Evolutionary conservation across 75 land plant species (phyloP), one percentile per base, ranked within the genome.

Genomic region (Pseudotsuga menziesii): DNA sequence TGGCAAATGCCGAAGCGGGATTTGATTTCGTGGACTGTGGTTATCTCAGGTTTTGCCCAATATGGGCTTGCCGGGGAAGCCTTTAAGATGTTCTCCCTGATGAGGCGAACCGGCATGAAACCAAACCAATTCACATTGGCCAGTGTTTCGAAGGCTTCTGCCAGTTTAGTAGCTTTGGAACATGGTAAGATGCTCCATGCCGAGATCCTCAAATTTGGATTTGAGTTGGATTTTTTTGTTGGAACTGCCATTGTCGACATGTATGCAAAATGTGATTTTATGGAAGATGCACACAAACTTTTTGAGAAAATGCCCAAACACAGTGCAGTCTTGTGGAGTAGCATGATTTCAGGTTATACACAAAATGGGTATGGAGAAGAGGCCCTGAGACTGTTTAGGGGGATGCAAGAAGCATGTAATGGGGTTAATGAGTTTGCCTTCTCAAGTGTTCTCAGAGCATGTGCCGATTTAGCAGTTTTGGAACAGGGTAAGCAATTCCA

Each of bases 261-360:
- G 63, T 93, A 91, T 87, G 79, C 85, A 16, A 93, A 89, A 29
- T 89, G 89, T 72, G 81, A 77, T 23, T 56, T 55, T 35, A 48
- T 89, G 15, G 81, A 77, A 4, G 69, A 77, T 66, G 83, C 98
- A 9, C 55, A 70, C 61, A 75, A 61, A 23, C 54, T 91, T 17
- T 95, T 95, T 63, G 22, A 76, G 39, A n/a, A 77, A 58, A 76
- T 91, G 80, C 58, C 77, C 5, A 75, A 15, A 25, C 81, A 74
- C 61, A 80, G 86, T 76, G 22, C 81, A 67, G 79, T 93, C 11
- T 73, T 87, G 27, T 95, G 98, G 98, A 91, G 86, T 80, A 85
- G 90, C 3, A 88, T 95, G 88, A 80, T 91, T 58, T 80, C 80
- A 15, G 91, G 85, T 7, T 88, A 82, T 76, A 78, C 85, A 5